Conservation (phyloP, 257 asterid genomes). For the Solanum pimpinellifolium region DNA sequence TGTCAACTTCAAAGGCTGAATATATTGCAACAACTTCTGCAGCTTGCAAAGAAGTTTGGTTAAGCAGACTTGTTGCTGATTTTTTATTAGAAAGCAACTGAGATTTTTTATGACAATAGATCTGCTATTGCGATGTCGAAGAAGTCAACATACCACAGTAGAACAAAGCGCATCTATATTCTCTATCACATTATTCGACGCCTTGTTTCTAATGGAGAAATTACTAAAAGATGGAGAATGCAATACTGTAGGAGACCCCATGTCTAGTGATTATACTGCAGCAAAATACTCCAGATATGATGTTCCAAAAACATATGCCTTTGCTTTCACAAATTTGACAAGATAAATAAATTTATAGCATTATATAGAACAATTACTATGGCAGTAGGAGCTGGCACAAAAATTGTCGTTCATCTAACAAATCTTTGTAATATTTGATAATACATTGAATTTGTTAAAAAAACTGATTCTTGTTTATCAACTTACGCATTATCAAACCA, state of each 20-base stretch:
- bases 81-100: not conserved
- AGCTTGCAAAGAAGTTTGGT: not conserved
- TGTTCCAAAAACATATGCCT: not conserved
- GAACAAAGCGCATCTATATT: too few species aligned
- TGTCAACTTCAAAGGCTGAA: not conserved
- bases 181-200: too few species aligned
- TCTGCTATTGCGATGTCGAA: too few species aligned
- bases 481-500: not conserved
- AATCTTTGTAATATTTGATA: not conserved
- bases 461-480: not conserved
- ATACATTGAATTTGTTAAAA: not conserved
- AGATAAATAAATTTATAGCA: too few species aligned
- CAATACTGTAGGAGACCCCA: not conserved
- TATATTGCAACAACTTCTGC: not conserved
- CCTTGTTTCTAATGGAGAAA: too few species aligned
- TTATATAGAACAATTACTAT: too few species aligned
- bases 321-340: not conserved
- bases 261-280: not conserved
- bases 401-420: not conserved
- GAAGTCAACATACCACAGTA: too few species aligned
- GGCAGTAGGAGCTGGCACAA: not conserved
- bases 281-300: not conserved
- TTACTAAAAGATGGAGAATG: slow-evolving; percentile 5
- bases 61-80: not conserved
- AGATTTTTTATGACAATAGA: too few species aligned